Evolutionary conservation across 169 alveolate species (phyloP).

Genomic region (Babesia gibsoni): DNA sequence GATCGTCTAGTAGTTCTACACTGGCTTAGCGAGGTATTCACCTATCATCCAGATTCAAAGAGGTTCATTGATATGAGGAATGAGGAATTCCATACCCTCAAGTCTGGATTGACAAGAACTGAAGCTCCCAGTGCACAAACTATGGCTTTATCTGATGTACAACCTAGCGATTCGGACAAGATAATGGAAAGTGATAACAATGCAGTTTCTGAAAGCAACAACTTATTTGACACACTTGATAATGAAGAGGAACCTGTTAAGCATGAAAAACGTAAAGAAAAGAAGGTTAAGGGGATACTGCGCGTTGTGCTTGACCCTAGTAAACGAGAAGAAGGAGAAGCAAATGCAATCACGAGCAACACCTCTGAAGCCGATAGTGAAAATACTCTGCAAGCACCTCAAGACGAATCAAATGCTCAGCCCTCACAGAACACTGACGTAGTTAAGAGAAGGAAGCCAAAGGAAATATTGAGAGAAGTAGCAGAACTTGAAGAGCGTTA

Average conservation of each 20-base stretch:
- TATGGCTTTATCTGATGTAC: slow-evolving; percentile 3
- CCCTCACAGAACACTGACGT: neutral
- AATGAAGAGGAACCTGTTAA: too few relatives aligned
- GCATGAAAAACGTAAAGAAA: too few relatives aligned
- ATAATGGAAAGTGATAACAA: neutral
- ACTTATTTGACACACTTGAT: too few relatives aligned
- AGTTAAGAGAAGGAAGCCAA: slow-evolving; percentile 11
- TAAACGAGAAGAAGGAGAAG: too few relatives aligned
- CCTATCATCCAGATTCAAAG: slow-evolving; percentile 5
- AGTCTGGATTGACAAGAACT: slow-evolving; percentile 2
- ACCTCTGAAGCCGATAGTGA: neutral
- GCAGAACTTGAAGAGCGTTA: slow-evolving; percentile 54
- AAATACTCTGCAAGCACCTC: neutral
- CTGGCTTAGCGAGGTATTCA: slow-evolving; percentile 41
- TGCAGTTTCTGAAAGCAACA: too few relatives aligned
- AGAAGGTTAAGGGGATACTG: too few relatives aligned
- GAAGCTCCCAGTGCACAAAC: neutral
- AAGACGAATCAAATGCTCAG: neutral
- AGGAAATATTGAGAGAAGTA: slow-evolving; percentile 33
- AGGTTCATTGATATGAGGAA: slow-evolving; percentile 37
- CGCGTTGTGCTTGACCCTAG: too few relatives aligned
- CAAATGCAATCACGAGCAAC: too few relatives aligned
- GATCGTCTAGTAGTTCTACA: slow-evolving; percentile 25
- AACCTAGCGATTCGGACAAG: slow-evolving; percentile 1
- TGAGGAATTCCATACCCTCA: slow-evolving; percentile 34